phyloP scores from a whole-genome alignment of 441 rosid genomes.

The Omphalea diandra region DNA sequence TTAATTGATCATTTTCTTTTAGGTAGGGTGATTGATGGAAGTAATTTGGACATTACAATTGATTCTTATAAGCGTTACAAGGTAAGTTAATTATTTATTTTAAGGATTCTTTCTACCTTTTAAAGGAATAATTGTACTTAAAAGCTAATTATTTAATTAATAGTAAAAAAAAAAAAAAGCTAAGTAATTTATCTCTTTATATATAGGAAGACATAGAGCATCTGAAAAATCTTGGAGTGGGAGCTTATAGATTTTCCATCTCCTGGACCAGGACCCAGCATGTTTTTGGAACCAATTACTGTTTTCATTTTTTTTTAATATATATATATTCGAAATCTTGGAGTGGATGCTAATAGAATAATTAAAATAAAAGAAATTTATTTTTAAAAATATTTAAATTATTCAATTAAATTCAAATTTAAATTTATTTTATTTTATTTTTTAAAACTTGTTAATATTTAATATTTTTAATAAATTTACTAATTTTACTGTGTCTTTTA shows the following conservation, averaged over 20 bases:
- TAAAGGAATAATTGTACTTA: too few relatives aligned
- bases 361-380: too few relatives aligned
- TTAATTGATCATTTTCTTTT: not conserved
- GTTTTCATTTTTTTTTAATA: too few relatives aligned
- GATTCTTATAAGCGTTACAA: slow-evolving; percentile 50
- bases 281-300: not conserved
- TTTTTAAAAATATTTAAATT: slow-evolving; percentile 7
- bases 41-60: slow-evolving; percentile 26
- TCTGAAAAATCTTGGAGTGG: slow-evolving; percentile 14
- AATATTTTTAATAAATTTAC: too few relatives aligned
- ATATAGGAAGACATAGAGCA: slow-evolving; percentile 20
- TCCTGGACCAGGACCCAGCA: slow-evolving; percentile 26
- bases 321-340: too few relatives aligned
- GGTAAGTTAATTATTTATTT: slow-evolving; percentile 29
- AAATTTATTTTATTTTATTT: too few relatives aligned
- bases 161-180: too few relatives aligned
- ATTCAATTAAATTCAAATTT: too few relatives aligned
- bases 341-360: too few relatives aligned
- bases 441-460: too few relatives aligned
- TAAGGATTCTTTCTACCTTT: too few relatives aligned
- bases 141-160: not conserved
- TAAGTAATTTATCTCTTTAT: not conserved
- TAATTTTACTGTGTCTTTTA: too few relatives aligned
- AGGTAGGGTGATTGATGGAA: slow-evolving; percentile 30
- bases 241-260: slow-evolving; percentile 24